phyloP scores from a whole-genome alignment of 2,329 filamentous ascomycete species.

The Aspergillus brunneoviolaceus region DNA sequence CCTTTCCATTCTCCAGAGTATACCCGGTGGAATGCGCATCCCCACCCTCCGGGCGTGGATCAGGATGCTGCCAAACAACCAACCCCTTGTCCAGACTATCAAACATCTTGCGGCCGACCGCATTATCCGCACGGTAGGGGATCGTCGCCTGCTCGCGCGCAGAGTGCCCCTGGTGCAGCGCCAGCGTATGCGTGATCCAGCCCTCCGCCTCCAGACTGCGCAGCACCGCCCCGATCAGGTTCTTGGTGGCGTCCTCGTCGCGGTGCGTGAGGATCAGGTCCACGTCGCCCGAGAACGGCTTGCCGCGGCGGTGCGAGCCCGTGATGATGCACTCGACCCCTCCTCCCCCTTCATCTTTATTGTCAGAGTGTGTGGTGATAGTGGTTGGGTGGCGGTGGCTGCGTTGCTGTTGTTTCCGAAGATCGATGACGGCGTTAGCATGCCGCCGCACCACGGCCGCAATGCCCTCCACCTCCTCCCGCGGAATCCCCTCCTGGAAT shows the following conservation, averaged over 20 bases:
- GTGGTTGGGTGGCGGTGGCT: no score
- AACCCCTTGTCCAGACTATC: constrained; percentile 89
- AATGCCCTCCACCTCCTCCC: constrained; percentile 71
- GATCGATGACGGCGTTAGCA: constrained; percentile 59
- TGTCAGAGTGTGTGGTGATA: no score
- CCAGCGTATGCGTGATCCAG: constrained; percentile 80
- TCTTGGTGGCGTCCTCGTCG: constrained; percentile 64
- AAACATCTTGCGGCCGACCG: constrained; percentile 55
- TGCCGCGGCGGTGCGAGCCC: constrained; percentile 79
- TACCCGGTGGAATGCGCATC: no score
- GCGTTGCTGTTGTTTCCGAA: constrained; percentile 16
- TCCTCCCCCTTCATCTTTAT: no score
- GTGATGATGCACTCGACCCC: constrained; percentile 64
- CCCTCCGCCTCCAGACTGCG: constrained; percentile 64
- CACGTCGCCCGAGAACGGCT: constrained; percentile 72
- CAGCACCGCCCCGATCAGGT: constrained; percentile 73
- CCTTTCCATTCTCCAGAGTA: no score
- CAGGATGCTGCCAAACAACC: constrained; percentile 67
- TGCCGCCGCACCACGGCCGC: constrained; percentile 62
- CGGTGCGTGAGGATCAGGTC: constrained; percentile 82
- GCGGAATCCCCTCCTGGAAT: constrained; percentile 68
- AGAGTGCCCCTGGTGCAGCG: constrained; percentile 67
- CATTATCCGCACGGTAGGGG: constrained; percentile 48
- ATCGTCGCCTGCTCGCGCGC: constrained; percentile 68
- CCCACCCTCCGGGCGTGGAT: no score